phyloP scores from a whole-genome alignment of 176 grass and related monocot genomes.

The Phoenix dactylifera region DNA sequence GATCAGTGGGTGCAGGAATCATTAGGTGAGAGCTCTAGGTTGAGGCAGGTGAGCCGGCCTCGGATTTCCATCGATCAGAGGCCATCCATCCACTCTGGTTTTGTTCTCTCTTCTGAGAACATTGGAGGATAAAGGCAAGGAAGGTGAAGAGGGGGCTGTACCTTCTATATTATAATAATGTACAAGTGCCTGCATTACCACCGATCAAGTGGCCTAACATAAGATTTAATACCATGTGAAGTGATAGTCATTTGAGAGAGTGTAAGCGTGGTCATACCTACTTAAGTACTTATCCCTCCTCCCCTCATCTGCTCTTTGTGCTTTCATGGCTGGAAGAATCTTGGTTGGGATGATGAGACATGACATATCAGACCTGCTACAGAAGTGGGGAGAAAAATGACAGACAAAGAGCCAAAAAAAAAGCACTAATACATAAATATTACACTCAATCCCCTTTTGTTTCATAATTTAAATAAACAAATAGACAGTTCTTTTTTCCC shows the following conservation, averaged over 20 bases:
- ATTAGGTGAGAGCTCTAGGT: slow-evolving; percentile 38
- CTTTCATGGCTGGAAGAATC: slow-evolving; percentile 7
- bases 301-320: slow-evolving; percentile 23
- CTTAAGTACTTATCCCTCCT: slow-evolving; percentile 24
- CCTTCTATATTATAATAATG: slow-evolving; percentile 31
- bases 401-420: slow-evolving; percentile 29
- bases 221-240: too few relatives aligned
- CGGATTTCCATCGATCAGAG: too few relatives aligned
- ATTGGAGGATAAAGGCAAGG: slow-evolving; percentile 17
- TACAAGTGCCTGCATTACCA: slow-evolving; percentile 24
- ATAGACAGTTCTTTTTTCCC: not conserved
- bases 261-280: slow-evolving; percentile 45
- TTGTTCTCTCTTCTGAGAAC: slow-evolving; percentile 28
- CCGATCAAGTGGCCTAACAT: too few relatives aligned
- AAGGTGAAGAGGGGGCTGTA: slow-evolving; percentile 11
- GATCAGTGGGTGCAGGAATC: slow-evolving; percentile 21
- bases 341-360: slow-evolving; percentile 38
- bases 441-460: not conserved
- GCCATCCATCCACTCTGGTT: too few relatives aligned
- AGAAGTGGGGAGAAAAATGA: slow-evolving; percentile 28
- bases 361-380: slow-evolving; percentile 51
- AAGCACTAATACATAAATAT: not conserved
- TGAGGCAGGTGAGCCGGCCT: slow-evolving; percentile 39
- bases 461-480: not conserved
- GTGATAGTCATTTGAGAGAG: slow-evolving; percentile 22